These are phyloP conservation scores for Elongisporangium undulatum DNA, from an alignment of 352 stramenopile species.

Conservation along the genomic window DNA sequence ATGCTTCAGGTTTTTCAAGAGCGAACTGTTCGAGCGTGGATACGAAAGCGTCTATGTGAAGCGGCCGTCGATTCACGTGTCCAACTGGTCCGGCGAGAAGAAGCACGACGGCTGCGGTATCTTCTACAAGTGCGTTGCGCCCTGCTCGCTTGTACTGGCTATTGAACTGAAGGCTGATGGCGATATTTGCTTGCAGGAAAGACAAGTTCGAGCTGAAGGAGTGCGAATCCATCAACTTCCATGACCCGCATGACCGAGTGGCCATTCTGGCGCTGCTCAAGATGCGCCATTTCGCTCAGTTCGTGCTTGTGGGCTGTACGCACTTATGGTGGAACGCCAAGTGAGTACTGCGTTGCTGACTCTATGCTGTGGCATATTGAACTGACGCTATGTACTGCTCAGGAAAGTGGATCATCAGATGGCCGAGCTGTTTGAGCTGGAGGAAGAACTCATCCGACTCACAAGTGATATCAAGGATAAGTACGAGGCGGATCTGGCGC, in stretches of 20 bases:
- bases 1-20: constrained; percentile 68
- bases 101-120: constrained; percentile 87
- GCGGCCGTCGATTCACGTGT: constrained; percentile 78
- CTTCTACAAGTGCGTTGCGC: constrained; percentile 70
- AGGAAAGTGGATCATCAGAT: constrained; percentile 88
- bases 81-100: constrained; percentile 85
- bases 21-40: constrained; percentile 55
- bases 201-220: constrained; percentile 86
- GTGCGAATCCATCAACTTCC: constrained; percentile 83
- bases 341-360: constrained; percentile 21
- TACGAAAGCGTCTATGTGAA: constrained; percentile 88
- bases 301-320: constrained; percentile 76
- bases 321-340: constrained; percentile 88
- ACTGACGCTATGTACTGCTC: background rate
- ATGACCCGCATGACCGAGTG: constrained; percentile 82
- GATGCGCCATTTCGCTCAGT: constrained; percentile 78
- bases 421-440: constrained; percentile 77
- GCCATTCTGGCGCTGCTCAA: constrained; percentile 82
- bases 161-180: constrained; percentile 1
- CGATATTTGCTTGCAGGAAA: constrained; percentile 29
- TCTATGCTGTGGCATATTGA: background rate
- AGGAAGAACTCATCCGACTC: constrained; percentile 81
- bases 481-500: constrained; percentile 60
- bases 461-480: constrained; percentile 77
- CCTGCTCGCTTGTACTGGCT: constrained; percentile 1